These are phyloP conservation scores for Mitragyna speciosa DNA, from an alignment of 257 asterid species.

Conservation along the genomic window DNA sequence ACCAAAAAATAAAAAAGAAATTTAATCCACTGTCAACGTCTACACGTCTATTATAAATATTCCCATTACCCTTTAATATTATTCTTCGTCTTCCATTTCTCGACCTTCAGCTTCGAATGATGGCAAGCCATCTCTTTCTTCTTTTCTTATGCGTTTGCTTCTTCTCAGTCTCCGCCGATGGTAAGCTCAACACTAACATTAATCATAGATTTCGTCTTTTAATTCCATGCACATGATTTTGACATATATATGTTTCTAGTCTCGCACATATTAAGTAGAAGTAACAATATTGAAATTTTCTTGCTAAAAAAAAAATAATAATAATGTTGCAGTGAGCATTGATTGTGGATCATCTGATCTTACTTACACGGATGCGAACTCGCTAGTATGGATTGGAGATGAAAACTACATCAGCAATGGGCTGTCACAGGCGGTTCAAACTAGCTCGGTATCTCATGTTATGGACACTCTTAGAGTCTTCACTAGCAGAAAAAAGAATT, in stretches of 20 bases:
- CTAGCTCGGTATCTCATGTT: slow-evolving; percentile 27
- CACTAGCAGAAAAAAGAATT: slow-evolving; percentile 42
- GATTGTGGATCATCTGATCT: slow-evolving; percentile 48
- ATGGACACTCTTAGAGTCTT: slow-evolving; percentile 57
- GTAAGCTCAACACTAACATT: slow-evolving; percentile 12
- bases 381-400: slow-evolving; percentile 35
- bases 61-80: background rate
- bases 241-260: background rate
- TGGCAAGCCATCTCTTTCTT: slow-evolving; percentile 16
- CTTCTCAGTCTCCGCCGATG: slow-evolving; percentile 29
- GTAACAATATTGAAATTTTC: background rate
- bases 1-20: no score
- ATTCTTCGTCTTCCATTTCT: background rate
- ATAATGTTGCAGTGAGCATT: slow-evolving; percentile 26
- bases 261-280: background rate
- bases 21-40: background rate
- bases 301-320: background rate
- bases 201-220: background rate
- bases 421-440: slow-evolving; percentile 21
- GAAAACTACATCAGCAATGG: slow-evolving; percentile 23
- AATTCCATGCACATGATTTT: background rate
- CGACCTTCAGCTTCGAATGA: background rate
- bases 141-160: slow-evolving; percentile 19
- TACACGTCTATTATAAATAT: background rate
- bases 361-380: slow-evolving; percentile 21